Evolutionary conservation across 495 filamentous ascomycete species (phyloP), one percentile per base, ranked within the genome.

Genomic region (Pyronema omphalodes): DNA sequence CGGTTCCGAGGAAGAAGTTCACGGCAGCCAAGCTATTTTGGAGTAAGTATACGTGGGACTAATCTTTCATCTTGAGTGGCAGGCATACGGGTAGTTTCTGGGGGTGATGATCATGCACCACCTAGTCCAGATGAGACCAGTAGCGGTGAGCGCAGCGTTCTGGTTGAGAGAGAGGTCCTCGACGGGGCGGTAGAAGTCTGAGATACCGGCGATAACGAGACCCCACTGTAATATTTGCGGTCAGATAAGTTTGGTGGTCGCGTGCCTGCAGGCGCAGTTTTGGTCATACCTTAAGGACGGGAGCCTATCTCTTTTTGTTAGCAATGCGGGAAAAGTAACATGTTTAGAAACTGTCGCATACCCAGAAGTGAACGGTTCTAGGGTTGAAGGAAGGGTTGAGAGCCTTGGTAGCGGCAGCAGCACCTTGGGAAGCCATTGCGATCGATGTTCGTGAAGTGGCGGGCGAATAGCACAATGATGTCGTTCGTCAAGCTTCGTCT

Each of bases 301-400:
- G 89, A 19, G 89, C 91, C 87, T 64, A 29, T 53, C 19, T 52
- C 23, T 29, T 29, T 29, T 29, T 29, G 23, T 29, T 29, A 29
- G 23, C 23, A 47, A 57, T 1, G 17, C 4, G 55, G 39, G n/a
- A 50, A 58, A 23, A 7, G 17, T 18, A 23, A 54, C 29, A 44
- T 9, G 4, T 51, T 34, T 34, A 37, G 12, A 34, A 14, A 35
- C 34, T 35, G 11, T n/a, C 41, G 23, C 78, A 58, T 70, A 93
- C 77, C 82, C 91, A 98, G 73, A 98, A 98, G 70, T 98, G 91
- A 65, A 98, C 88, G 53, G 91, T 98, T 80, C 94, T 93, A 9
- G 63, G 63, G 37, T 66, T 65, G 50, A 66, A 60, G 6, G 63
- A 62, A 41, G 63, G 63, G 44, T 62, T 66, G 14, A 67, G 23